A percentile compares a stretch with the other conserved stretches of the same genome.
These are phyloP conservation scores for Globisporangium viniferum DNA, from an alignment of 352 stramenopile species.

Conservation along the genomic window DNA sequence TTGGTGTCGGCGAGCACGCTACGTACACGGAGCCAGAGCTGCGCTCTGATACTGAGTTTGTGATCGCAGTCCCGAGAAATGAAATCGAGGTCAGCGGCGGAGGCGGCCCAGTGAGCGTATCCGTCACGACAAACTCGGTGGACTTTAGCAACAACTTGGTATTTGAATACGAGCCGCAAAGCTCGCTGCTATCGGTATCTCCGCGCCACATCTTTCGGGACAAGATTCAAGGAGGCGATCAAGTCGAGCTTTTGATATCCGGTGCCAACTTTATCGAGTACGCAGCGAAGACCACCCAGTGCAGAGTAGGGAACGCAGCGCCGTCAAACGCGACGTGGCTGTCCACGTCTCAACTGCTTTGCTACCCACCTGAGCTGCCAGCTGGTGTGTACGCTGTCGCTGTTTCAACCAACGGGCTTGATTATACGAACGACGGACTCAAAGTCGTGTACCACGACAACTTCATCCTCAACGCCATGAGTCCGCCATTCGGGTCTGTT, in stretches of 20 bases:
- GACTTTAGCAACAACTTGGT: conserved; percentile 35
- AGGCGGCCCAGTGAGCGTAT: conserved; percentile 22
- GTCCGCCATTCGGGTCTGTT: conserved; percentile 38
- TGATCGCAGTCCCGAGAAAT: conserved; percentile 19
- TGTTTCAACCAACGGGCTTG: conserved; percentile 42
- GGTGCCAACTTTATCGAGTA: conserved; percentile 29
- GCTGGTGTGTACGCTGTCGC: conserved; percentile 38
- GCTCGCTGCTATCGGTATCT: conserved; percentile 24
- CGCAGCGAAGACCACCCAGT: conserved; percentile 22
- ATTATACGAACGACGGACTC: conserved; percentile 40
- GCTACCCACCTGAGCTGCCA: conserved; percentile 25
- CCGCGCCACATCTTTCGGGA: conserved; percentile 19
- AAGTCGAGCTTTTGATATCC: conserved; percentile 19
- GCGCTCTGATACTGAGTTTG: conserved; percentile 20
- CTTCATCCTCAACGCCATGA: conserved; percentile 31
- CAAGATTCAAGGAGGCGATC: conserved; percentile 2
- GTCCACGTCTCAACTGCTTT: conserved; percentile 32
- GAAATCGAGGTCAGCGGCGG: conserved; percentile 2
- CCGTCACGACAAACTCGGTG: conserved; percentile 26
- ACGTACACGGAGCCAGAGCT: conserved; percentile 12
- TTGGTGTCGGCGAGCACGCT: conserved; percentile 17
- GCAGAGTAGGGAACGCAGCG: conserved; percentile 25
- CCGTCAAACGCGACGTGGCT: conserved; percentile 21
- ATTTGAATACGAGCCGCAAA: conserved; percentile 31
- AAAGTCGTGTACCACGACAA: conserved; percentile 41